A percentile compares a stretch with the other conserved stretches of the same genome.
Evolutionary conservation across 1,284 basidiomycete species (phyloP).

Genomic region (Hortiboletus rubellus): DNA sequence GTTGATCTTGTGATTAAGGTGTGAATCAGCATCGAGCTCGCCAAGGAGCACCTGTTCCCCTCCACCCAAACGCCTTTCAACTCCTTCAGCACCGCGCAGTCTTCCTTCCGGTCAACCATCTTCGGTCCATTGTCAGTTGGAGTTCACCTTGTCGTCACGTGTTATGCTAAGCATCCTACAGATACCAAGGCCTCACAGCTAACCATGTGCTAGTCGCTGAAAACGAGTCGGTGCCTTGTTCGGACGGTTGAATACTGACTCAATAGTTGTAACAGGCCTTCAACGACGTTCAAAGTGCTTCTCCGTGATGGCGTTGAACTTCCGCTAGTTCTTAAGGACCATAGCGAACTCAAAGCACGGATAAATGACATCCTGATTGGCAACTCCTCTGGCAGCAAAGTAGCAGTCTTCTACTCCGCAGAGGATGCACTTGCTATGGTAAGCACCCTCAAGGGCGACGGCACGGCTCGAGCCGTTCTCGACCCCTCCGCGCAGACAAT

Average conservation of each 20-base stretch:
- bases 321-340: conserved; percentile 43
- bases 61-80: conserved; percentile 24
- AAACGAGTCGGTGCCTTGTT: conserved; percentile 25
- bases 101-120: conserved; percentile 44
- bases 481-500: conserved; percentile 39
- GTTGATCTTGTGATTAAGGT: neutral
- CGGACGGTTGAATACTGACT: conserved; percentile 1
- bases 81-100: conserved; percentile 20
- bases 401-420: conserved; percentile 56
- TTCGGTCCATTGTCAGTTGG: conserved; percentile 56
- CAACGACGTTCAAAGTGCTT: conserved; percentile 32
- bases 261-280: conserved; percentile 15
- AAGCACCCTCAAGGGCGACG: conserved; percentile 49
- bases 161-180: conserved; percentile 19
- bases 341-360: conserved; percentile 28
- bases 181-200: conserved; percentile 27
- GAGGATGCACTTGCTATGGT: conserved; percentile 47
- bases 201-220: neutral
- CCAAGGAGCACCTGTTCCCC: conserved; percentile 49
- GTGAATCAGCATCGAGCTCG: conserved; percentile 39
- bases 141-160: neutral
- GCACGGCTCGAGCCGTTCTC: conserved; percentile 47
- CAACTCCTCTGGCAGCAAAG: conserved; percentile 40
- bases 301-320: conserved; percentile 32
- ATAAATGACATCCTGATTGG: conserved; percentile 39